Evolutionary conservation across 1,284 basidiomycete genomes (phyloP).

Genomic region (Ceratobasidium sp.): DNA sequence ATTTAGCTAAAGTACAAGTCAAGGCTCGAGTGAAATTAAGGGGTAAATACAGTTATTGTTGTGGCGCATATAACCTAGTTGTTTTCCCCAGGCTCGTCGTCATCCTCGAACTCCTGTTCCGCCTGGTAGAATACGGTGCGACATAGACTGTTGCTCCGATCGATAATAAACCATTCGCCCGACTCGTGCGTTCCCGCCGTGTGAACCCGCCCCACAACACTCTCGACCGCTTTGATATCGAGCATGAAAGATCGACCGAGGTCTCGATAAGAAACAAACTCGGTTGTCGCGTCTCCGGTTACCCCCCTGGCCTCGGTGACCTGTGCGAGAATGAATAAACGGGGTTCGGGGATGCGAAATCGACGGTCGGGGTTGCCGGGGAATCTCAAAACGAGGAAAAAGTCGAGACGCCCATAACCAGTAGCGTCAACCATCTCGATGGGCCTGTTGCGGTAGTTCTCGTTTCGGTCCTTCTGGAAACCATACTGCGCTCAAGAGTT

Average conservation of each 20-base stretch:
- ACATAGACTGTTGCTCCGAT: neutral
- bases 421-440: slow-evolving; percentile 38
- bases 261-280: neutral
- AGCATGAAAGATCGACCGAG: slow-evolving; percentile 18
- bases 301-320: slow-evolving; percentile 8
- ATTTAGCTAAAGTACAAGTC: no score
- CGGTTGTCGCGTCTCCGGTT: neutral
- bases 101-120: slow-evolving; percentile 9
- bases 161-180: slow-evolving; percentile 20
- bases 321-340: slow-evolving; percentile 18
- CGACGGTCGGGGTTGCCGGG: neutral
- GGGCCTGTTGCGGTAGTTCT: slow-evolving; percentile 15
- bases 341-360: neutral
- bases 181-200: neutral
- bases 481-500: slow-evolving; percentile 53
- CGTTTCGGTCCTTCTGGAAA: slow-evolving; percentile 53
- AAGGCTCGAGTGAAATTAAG: no score
- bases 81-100: no score
- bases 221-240: neutral
- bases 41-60: no score
- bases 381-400: slow-evolving; percentile 45
- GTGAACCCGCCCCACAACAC: neutral
- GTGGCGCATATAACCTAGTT: no score
- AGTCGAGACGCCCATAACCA: slow-evolving; percentile 53
- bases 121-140: neutral